phyloP scores from a whole-genome alignment of 192 early-diverging fungal species.

The Hyaloraphidium curvatum region DNA sequence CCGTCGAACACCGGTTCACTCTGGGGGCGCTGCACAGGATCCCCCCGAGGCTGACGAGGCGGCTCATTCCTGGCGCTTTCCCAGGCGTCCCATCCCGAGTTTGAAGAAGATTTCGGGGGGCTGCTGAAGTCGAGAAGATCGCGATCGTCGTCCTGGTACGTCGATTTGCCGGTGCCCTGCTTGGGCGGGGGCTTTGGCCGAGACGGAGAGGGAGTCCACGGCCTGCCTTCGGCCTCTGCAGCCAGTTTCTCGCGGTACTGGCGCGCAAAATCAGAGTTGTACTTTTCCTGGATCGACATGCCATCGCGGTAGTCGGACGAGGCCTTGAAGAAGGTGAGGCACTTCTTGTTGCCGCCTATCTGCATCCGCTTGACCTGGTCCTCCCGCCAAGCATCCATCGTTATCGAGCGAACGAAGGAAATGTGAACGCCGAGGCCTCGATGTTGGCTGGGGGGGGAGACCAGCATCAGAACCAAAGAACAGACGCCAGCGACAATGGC shows the following conservation, averaged over 20 bases:
- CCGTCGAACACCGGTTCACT: not conserved
- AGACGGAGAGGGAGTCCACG: constrained; percentile 16
- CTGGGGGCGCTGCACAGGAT: not conserved
- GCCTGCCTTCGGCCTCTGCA: constrained; percentile 41
- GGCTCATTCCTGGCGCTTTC: not conserved
- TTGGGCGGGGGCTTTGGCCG: not conserved
- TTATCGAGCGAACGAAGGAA: constrained; percentile 85
- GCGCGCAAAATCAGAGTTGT: constrained; percentile 64
- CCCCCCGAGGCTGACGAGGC: not conserved
- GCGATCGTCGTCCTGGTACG: not conserved
- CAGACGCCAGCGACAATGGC: not conserved
- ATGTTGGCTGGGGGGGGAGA: no score
- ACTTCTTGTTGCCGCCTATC: constrained; percentile 74
- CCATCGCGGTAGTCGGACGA: constrained; percentile 53
- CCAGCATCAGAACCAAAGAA: no score
- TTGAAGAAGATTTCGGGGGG: not conserved
- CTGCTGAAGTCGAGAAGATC: not conserved
- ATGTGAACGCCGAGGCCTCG: constrained; percentile 28
- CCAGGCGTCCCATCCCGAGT: not conserved
- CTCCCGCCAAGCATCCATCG: constrained; percentile 93
- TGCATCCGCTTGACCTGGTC: constrained; percentile 92
- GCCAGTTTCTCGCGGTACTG: constrained; percentile 79
- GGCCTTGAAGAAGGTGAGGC: constrained; percentile 62
- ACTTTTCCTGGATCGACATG: constrained; percentile 71
- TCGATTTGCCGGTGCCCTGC: not conserved